These are phyloP conservation scores for Diaporthe ampelina DNA, from an alignment of 2,329 filamentous ascomycete genomes.

Conservation along the genomic window DNA sequence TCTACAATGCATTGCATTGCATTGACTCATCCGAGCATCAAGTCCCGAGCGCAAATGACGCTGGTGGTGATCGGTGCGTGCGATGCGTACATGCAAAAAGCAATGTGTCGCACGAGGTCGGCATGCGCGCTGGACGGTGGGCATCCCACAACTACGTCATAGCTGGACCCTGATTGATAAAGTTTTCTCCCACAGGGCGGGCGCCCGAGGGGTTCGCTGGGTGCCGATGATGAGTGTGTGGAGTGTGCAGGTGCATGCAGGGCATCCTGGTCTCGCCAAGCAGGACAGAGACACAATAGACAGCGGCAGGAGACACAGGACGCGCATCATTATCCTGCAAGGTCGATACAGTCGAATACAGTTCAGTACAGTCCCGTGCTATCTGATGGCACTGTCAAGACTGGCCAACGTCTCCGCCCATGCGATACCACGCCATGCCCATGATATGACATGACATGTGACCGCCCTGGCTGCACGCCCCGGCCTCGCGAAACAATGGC, in stretches of 20 bases:
- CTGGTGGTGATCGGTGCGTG: constrained; percentile 20
- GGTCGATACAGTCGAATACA: not conserved
- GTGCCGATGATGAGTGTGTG: constrained; percentile 29
- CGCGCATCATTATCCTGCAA: not conserved
- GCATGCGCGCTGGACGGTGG: not conserved
- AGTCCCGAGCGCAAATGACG: constrained; percentile 8
- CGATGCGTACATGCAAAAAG: constrained; percentile 11
- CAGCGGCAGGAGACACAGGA: not conserved
- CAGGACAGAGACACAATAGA: constrained; percentile 6
- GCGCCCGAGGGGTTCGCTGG: constrained; percentile 2
- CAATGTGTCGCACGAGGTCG: constrained; percentile 10
- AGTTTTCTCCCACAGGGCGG: constrained; percentile 12
- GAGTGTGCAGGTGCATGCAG: constrained; percentile 4
- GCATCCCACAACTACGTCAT: constrained; percentile 34
- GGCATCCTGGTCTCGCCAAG: constrained; percentile 17
- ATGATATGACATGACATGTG: constrained; percentile 22
- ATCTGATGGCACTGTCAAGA: constrained; percentile 4
- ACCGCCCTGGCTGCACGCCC: constrained; percentile 2
- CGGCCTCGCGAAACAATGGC: constrained; percentile 15
- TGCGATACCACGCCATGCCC: constrained; percentile 19
- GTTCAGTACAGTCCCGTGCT: not conserved
- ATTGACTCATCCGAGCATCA: constrained; percentile 10
- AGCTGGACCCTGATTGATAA: constrained; percentile 30
- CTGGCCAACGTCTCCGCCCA: not conserved
- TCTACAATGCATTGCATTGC: not conserved